Conservation (phyloP, 805 yeast species). For the Saccharomycopsis sp. region DNA sequence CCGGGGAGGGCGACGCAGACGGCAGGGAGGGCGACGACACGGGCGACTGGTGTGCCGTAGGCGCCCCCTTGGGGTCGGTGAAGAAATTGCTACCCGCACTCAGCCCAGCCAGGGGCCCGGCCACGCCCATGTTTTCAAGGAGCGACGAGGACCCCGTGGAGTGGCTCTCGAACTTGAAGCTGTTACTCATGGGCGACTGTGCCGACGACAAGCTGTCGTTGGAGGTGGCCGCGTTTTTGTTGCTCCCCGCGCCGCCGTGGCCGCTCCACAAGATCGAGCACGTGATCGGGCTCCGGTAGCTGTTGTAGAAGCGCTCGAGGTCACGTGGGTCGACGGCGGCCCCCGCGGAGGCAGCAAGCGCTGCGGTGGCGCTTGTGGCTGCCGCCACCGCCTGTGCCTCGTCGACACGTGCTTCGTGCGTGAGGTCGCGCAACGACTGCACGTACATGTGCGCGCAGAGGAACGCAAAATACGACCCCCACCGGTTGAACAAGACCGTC, state of each 20-base stretch:
- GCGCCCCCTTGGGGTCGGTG: too few relatives aligned
- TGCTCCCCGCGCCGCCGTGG: background rate
- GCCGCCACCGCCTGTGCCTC: background rate
- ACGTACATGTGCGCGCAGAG: constrained; percentile 59
- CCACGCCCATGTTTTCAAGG: background rate
- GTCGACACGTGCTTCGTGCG: constrained; percentile 3
- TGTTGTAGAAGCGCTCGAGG: constrained; percentile 3
- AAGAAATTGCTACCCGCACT: background rate
- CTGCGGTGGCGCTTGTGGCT: constrained; percentile 2
- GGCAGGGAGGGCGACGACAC: background rate
- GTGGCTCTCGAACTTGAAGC: background rate
- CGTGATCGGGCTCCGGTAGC: constrained; percentile 10
- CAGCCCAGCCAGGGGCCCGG: too few relatives aligned
- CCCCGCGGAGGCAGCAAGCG: constrained; percentile 4
- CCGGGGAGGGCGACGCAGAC: background rate
- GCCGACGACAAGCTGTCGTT: background rate
- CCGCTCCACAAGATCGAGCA: background rate
- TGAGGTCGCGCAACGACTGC: constrained; percentile 32
- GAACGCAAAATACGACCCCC: constrained; percentile 69
- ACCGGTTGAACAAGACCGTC: constrained; percentile 56
- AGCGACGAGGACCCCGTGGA: background rate
- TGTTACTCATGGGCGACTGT: background rate
- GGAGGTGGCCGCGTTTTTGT: background rate
- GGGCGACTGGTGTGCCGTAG: too few relatives aligned
- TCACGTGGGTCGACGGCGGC: constrained; percentile 17